Evolutionary conservation across 192 early-diverging fungal species (phyloP), one percentile per base, ranked within the genome.

Genomic region (Lobosporangium transversale): DNA sequence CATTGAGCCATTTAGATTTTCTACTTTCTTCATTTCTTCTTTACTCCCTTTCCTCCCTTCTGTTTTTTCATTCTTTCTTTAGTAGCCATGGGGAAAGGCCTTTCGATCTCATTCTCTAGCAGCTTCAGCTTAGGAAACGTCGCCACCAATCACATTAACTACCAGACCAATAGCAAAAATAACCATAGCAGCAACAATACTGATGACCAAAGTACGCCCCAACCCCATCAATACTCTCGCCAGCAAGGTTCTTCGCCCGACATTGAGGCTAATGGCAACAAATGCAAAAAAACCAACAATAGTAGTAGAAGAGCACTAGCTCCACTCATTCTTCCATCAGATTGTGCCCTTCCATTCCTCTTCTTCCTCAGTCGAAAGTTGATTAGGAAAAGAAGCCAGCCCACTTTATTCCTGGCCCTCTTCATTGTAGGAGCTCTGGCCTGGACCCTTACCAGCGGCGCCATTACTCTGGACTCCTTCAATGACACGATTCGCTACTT

Each of bases 401-500:
- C 61, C 30, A 67, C 45, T 21, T 51, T 76, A 0, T 30, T 76
- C 3, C 11, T 56, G 7, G 58, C 14, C 8, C 31, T 47, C 32
- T 3, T 67, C 8, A 14, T 21, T 3, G 9, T 67, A 4, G 73
- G 73, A 2, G 27, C 67, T 21, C 11, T 76, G 47, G 30, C 62
- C 43, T 76, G 73, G 73, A 62, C 67, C 52, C 57, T 76, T n/a
- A 23, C 73, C 33, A 67, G 51, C 10, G 73, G 73, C 5, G 47
- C 59, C 11, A 58, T 76, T 53, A 76, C 73, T 10, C 59, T 76
- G 10, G 73, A 76, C 37, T 56, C 49, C 12, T 76, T 76, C 24
- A 76, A 76, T 33, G 73, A 76, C 36, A 33, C n/a, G 1, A 67
- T 76, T 31, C 73, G 73, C 4, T 76, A 76, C 40, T 29, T 76